Conservation (phyloP, 495 filamentous ascomycete species). For the Neurospora sp. region DNA sequence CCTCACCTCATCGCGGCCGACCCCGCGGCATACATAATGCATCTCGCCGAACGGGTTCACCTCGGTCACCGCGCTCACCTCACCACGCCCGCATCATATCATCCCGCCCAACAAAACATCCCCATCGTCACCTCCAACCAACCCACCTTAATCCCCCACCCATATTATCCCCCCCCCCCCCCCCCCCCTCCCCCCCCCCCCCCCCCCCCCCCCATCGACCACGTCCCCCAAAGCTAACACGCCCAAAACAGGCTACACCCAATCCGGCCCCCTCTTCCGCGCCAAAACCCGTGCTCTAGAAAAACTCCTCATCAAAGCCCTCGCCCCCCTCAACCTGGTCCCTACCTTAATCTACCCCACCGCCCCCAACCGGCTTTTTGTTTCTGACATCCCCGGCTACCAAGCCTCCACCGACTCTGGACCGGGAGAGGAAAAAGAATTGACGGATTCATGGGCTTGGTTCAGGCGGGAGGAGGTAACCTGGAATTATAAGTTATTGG, state of each 20-base stretch:
- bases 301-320: constrained; percentile 66
- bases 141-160: too few species aligned
- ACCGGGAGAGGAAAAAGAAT: constrained; percentile 18
- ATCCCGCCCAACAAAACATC: too few species aligned
- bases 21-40: background rate
- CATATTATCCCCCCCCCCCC: too few species aligned
- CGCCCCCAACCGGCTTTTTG: constrained; percentile 47
- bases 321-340: constrained; percentile 47
- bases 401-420: constrained; percentile 25
- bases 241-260: constrained; percentile 59
- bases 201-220: background rate
- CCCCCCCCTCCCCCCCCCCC: background rate
- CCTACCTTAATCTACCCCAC: constrained; percentile 53
- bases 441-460: constrained; percentile 71
- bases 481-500: constrained; percentile 52
- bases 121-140: background rate
- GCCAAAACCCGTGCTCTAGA: constrained; percentile 80
- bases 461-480: constrained; percentile 56
- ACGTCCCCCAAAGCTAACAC: too few species aligned
- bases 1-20: too few species aligned
- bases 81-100: too few species aligned
- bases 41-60: background rate
- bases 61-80: background rate
- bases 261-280: constrained; percentile 78
- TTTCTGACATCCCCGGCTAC: constrained; percentile 65